Evolutionary conservation across 2,329 filamentous ascomycete species (phyloP).

Genomic region (Sporothrix inflata): DNA sequence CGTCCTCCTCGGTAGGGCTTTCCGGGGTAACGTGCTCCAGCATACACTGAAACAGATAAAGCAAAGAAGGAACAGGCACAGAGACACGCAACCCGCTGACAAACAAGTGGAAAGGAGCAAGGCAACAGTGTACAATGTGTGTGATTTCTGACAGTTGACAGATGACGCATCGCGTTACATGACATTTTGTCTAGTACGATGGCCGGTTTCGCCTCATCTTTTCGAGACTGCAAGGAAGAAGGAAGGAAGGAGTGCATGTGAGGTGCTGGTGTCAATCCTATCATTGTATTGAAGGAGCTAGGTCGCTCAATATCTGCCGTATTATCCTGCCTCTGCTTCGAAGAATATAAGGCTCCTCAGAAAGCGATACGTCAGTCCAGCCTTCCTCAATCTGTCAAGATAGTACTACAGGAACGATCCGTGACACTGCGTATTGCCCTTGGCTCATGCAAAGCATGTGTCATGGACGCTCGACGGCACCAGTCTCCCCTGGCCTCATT

Average conservation of each 20-base stretch:
- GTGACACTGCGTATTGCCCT: not conserved
- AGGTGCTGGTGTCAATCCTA: not conserved
- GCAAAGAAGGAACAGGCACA: not conserved
- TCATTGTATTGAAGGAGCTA: not conserved
- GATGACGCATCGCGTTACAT: not conserved
- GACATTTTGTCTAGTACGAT: not conserved
- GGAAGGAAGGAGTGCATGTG: not conserved
- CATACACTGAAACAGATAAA: constrained; percentile 24
- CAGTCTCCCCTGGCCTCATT: not conserved
- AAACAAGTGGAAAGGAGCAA: not conserved
- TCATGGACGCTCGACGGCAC: not conserved
- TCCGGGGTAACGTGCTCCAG: constrained; percentile 10
- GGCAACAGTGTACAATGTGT: not conserved
- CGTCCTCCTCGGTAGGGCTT: constrained; percentile 23
- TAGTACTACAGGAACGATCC: not conserved
- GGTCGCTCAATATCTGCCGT: not conserved
- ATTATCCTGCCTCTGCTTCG: too few relatives aligned
- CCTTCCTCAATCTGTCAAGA: not conserved
- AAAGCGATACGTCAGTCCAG: too few relatives aligned
- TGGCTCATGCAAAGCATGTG: not conserved
- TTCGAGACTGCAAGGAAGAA: not conserved
- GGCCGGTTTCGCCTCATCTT: constrained; percentile 4
- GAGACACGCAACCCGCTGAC: not conserved
- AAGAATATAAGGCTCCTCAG: too few relatives aligned
- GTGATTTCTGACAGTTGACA: constrained; percentile 27